Evolutionary conservation across 768 basidiomycete genomes (phyloP).

Genomic region (Punctularia strigosozonata): DNA sequence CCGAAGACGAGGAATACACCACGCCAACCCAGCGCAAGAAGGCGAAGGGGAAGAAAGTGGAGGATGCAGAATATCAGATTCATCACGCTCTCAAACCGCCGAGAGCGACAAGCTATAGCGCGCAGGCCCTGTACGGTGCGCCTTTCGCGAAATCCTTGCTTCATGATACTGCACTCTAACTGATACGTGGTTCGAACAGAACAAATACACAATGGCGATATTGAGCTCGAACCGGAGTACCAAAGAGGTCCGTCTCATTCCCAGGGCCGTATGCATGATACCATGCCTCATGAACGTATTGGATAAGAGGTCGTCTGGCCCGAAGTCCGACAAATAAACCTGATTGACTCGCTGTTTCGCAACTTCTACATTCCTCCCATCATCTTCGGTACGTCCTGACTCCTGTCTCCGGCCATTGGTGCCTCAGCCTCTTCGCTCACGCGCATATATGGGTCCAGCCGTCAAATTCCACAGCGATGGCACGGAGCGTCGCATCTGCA

Average conservation of each 20-base stretch:
- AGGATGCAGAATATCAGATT: conserved; percentile 15
- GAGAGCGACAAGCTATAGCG: conserved; percentile 51
- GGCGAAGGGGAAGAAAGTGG: conserved; percentile 3
- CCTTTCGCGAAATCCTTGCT: neutral
- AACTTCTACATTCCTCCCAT: conserved; percentile 76
- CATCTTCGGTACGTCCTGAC: conserved; percentile 45
- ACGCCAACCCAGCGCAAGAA: neutral
- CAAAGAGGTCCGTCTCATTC: conserved; percentile 44
- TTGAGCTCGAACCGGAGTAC: conserved; percentile 67
- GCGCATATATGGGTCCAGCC: too few relatives aligned
- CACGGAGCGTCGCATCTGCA: conserved; percentile 52
- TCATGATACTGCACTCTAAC: neutral
- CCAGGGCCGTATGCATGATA: neutral
- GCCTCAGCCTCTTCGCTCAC: too few relatives aligned
- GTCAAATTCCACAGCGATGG: conserved; percentile 47
- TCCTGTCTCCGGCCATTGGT: neutral
- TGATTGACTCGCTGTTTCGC: conserved; percentile 69
- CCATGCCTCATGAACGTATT: neutral
- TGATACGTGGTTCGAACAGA: conserved; percentile 28
- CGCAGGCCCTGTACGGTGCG: conserved; percentile 47
- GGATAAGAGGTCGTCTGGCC: conserved; percentile 66
- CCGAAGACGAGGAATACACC: conserved; percentile 10
- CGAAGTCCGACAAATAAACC: conserved; percentile 57
- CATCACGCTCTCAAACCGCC: conserved; percentile 41
- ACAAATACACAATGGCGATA: conserved; percentile 50